Conservation (phyloP, 73 alveolate genomes). For the Tetrahymena borealis region DNA sequence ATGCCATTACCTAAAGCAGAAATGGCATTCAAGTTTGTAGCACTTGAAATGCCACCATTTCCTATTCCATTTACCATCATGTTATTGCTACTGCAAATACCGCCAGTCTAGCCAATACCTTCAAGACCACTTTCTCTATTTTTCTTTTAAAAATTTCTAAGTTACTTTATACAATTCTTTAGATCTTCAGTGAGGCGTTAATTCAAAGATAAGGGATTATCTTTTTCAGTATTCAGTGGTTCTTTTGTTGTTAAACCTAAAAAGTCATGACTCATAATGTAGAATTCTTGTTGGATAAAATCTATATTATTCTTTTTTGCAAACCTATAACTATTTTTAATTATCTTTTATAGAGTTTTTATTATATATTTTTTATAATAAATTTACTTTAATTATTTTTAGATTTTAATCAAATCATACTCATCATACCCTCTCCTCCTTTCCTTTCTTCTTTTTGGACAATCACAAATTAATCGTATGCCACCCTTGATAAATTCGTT, state of each 20-base stretch:
- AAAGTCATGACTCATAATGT: not conserved
- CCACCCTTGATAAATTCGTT: too few species aligned
- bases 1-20: not conserved
- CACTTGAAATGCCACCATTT: not conserved
- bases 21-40: not conserved
- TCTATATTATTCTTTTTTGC: not conserved
- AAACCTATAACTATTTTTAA: not conserved
- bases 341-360: not conserved
- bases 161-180: not conserved
- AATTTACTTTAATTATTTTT: not conserved
- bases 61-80: not conserved
- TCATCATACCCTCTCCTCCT: too few species aligned
- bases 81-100: not conserved
- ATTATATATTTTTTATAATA: not conserved
- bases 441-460: too few species aligned
- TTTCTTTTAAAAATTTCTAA: not conserved
- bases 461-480: too few species aligned
- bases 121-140: not conserved
- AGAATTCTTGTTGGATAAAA: not conserved
- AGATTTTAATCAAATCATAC: not conserved
- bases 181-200: not conserved
- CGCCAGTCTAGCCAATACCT: not conserved
- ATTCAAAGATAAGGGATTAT: not conserved
- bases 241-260: conserved; percentile 1
- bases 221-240: not conserved